phyloP scores from a whole-genome alignment of 2,329 filamentous ascomycete genomes.

The Stachybotrys chartarum region DNA sequence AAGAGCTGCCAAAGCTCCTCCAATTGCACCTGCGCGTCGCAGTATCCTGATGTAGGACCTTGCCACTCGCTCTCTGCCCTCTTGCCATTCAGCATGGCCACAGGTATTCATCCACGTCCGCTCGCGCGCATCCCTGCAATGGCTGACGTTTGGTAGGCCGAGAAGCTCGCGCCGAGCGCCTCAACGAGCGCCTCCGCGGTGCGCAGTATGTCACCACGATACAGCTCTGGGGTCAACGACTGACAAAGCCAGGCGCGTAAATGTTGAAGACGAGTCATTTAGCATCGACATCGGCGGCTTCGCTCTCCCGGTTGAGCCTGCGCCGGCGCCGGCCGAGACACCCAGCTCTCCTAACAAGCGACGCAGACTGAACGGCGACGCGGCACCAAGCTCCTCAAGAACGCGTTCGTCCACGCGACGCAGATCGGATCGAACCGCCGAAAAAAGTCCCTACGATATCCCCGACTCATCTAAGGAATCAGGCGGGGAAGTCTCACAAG shows the following conservation, averaged over 20 bases:
- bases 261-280: slow-evolving; percentile 55
- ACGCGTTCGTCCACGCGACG: slow-evolving; percentile 5
- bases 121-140: not conserved
- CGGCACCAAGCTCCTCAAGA: slow-evolving; percentile 5
- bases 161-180: slow-evolving; percentile 52
- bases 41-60: not conserved
- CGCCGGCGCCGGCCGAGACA: slow-evolving; percentile 27
- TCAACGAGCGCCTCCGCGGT: slow-evolving; percentile 58
- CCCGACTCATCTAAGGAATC: slow-evolving; percentile 22
- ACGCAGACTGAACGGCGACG: slow-evolving; percentile 24
- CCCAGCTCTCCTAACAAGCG: slow-evolving; percentile 44
- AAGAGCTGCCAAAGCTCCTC: not conserved
- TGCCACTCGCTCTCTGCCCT: not conserved
- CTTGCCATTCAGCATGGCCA: slow-evolving; percentile 21
- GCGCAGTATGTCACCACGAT: slow-evolving; percentile 42
- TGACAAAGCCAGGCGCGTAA: slow-evolving; percentile 35
- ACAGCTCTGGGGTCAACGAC: not conserved
- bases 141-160: slow-evolving; percentile 15
- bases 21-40: not conserved
- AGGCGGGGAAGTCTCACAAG: slow-evolving; percentile 5
- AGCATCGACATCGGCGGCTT: slow-evolving; percentile 42
- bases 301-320: slow-evolving; percentile 15
- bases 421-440: slow-evolving; percentile 10
- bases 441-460: slow-evolving; percentile 18
- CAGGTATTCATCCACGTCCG: slow-evolving; percentile 14